These are phyloP conservation scores for Salicornia ramosissima DNA, from an alignment of 148 eudicot species.

Conservation along the genomic window DNA sequence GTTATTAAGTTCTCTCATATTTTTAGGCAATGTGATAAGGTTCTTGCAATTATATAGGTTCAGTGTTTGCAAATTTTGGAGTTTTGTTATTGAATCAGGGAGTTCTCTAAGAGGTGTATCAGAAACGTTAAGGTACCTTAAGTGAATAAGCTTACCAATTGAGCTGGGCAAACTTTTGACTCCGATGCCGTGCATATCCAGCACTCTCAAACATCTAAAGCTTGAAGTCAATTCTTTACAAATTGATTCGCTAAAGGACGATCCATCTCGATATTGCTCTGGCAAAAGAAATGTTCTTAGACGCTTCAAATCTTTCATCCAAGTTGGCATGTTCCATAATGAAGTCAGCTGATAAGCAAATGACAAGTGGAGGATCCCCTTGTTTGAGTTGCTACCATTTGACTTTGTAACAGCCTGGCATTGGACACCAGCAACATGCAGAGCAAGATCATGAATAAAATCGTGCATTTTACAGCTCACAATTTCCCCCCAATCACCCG, in stretches of 20 bases:
- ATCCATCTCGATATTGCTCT: neutral
- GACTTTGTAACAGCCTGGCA: too few relatives aligned
- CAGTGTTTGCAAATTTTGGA: too few relatives aligned
- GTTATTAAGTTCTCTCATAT: conserved; percentile 9
- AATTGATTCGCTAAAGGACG: neutral
- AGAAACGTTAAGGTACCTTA: conserved; percentile 27
- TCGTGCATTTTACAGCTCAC: too few relatives aligned
- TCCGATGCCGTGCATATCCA: conserved; percentile 1
- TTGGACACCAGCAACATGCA: too few relatives aligned
- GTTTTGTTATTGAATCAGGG: too few relatives aligned
- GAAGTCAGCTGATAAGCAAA: conserved; percentile 7
- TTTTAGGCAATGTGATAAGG: too few relatives aligned
- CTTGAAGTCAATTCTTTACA: conserved; percentile 12
- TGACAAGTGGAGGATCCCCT: conserved; percentile 15
- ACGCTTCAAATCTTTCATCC: conserved; percentile 5
- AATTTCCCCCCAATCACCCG: too few relatives aligned
- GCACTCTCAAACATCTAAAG: conserved; percentile 13
- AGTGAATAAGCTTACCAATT: conserved; percentile 16
- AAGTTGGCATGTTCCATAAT: conserved; percentile 3
- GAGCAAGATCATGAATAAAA: too few relatives aligned
- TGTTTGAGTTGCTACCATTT: neutral
- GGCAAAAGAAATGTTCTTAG: conserved; percentile 22
- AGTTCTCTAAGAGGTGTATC: neutral
- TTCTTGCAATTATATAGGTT: too few relatives aligned
- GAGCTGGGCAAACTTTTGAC: conserved; percentile 14